A percentile compares a stretch with the other conserved stretches of the same genome.
These are phyloP conservation scores for Cyclospora cayetanensis DNA, from an alignment of 169 alveolate genomes.

Conservation along the genomic window DNA sequence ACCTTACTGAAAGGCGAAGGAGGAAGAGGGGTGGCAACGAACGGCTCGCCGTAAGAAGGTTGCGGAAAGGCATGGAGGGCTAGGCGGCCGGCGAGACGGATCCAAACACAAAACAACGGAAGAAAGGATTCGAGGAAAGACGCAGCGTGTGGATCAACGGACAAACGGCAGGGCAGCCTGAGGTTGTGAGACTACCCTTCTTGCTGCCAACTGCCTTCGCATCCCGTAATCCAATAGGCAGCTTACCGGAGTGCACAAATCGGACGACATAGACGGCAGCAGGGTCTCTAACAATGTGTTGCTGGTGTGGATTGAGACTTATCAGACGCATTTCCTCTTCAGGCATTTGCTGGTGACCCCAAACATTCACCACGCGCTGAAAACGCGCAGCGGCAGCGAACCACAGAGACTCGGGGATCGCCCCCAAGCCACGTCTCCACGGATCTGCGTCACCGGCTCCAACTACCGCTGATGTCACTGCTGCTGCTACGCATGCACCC, in stretches of 20 bases:
- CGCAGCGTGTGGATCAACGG: too few species aligned
- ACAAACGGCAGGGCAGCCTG: too few species aligned
- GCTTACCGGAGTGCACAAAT: background rate
- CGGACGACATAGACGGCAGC: conserved; percentile 60
- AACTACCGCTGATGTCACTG: conserved; percentile 1
- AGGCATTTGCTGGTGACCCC: conserved; percentile 62
- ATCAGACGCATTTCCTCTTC: conserved; percentile 33
- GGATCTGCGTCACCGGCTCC: background rate
- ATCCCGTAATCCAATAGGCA: background rate
- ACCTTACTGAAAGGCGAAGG: too few species aligned
- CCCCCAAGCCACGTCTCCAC: background rate
- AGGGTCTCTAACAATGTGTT: conserved; percentile 62
- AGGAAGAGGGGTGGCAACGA: too few species aligned
- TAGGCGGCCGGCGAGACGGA: too few species aligned
- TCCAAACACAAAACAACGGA: too few species aligned
- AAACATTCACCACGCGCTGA: conserved; percentile 24
- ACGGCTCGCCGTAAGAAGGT: too few species aligned
- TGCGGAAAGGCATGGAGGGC: too few species aligned
- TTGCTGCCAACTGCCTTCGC: too few species aligned
- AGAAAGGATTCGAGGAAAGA: too few species aligned
- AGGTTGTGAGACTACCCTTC: too few species aligned
- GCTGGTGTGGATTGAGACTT: background rate
- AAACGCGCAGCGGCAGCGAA: conserved; percentile 3
- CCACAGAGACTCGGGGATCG: conserved; percentile 10
- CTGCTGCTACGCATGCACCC: background rate